Base-by-base conservation (phyloP, 768 basidiomycete species). In the Naganishia randhawae region DNA sequence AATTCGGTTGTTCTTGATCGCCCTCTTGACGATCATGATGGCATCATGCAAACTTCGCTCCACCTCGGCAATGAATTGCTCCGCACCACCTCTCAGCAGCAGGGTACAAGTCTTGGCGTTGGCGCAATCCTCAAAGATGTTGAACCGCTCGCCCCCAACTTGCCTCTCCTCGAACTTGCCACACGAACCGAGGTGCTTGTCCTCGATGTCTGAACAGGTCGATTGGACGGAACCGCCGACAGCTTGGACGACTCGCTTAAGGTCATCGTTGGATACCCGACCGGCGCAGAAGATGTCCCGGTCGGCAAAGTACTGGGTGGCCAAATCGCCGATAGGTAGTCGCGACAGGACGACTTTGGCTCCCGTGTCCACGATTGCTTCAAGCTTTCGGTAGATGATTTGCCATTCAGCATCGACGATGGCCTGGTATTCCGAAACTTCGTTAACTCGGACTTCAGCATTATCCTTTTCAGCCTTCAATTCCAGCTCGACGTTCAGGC, bases 361-460 rank as follows among this genome's bases (percentile, higher is more conserved):
- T 45, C 95, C 96, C 1, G 94, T 96, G 75, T 89, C 88, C 74
- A 92, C 91, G 77, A 98, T 96, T 3, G 92, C 92, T 74, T 95
- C 89, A 17, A 99, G 84, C 81, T 99, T 99, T 73, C 90, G 86
- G 82, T 95, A 98, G 75, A 99, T 99, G 80, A 99, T 98, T 75
- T 95, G 91, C 96, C 96, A 99, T 79, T 99, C 96, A 13, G 96
- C 96, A 78, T 99, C 93, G 63, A 99, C 96, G 75, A 99, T 97
- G 6, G 95, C 93, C 81, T 99, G 96, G 77, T 99, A 99, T 77
- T 99, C 96, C 19, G 92, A 89, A 29, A 99, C 95, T 17, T 89
- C 89, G 75, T 98, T 92, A 19, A 99, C 92, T 39, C 96, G 87
- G 48, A 99, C 92, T 81, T 99, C 96, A 3, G 96, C 96, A 72